phyloP scores from a whole-genome alignment of 1,139 yeast genomes.

The Protomyces gravidus region DNA sequence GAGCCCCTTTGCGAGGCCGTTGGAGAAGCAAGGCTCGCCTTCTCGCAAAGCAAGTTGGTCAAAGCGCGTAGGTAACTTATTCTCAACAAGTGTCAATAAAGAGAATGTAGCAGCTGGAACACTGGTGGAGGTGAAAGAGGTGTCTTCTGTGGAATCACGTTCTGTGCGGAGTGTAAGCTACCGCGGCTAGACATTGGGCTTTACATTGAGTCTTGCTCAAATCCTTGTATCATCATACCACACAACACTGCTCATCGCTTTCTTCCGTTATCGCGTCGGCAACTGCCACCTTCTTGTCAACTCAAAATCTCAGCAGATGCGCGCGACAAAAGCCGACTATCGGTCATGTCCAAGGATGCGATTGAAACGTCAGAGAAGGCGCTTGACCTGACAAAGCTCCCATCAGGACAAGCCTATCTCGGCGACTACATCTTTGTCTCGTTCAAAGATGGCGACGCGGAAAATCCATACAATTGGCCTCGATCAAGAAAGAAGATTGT shows the following conservation, averaged over 20 bases:
- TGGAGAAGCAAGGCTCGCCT: conserved; percentile 5
- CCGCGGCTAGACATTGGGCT: not conserved
- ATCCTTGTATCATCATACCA: conserved; percentile 1
- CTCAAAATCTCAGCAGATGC: no score
- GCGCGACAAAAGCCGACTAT: no score
- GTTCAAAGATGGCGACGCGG: not conserved
- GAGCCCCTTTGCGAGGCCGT: not conserved
- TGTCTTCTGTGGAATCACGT: not conserved
- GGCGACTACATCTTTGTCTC: not conserved
- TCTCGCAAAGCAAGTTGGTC: conserved; percentile 21
- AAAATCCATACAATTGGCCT: conserved; percentile 10
- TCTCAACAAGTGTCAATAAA: conserved; percentile 18
- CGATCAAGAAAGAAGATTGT: not conserved
- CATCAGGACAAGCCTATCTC: not conserved
- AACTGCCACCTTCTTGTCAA: not conserved
- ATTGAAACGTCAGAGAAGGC: no score
- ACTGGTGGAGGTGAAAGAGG: not conserved
- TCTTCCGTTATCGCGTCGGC: not conserved
- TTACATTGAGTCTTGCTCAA: not conserved
- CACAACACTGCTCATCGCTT: not conserved
- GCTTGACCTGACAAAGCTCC: not conserved
- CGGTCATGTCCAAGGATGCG: no score
- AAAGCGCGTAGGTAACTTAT: conserved; percentile 7
- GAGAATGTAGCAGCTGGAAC: conserved; percentile 1
- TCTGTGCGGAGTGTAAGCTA: not conserved